Evolutionary conservation across 2,329 filamentous ascomycete genomes (phyloP).

Genomic region (Nothophaeocryptopus gaeumannii): DNA sequence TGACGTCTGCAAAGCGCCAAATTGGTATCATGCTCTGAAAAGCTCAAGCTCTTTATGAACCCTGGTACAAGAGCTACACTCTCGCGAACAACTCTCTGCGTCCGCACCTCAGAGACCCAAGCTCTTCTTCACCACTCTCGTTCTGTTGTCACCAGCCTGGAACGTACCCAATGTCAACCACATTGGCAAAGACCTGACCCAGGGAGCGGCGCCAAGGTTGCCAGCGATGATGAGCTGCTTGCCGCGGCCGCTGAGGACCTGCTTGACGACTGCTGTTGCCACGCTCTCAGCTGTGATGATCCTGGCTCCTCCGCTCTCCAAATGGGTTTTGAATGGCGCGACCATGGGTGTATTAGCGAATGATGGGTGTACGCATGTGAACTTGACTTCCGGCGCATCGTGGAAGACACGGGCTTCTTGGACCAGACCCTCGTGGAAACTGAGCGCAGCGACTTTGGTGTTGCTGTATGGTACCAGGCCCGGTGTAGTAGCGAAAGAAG

Average conservation of each 20-base stretch:
- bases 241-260: slow-evolving; percentile 42
- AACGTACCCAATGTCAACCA: slow-evolving; percentile 17
- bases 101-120: neutral
- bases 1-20: no score
- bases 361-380: slow-evolving; percentile 42
- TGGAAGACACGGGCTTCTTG: slow-evolving; percentile 44
- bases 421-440: slow-evolving; percentile 52
- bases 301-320: slow-evolving; percentile 32
- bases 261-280: slow-evolving; percentile 43
- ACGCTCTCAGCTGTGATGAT: slow-evolving; percentile 42
- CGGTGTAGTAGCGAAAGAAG: slow-evolving; percentile 43
- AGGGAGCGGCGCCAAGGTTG: slow-evolving; percentile 15
- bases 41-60: no score
- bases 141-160: slow-evolving; percentile 11
- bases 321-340: slow-evolving; percentile 31
- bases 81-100: neutral
- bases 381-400: slow-evolving; percentile 44
- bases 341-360: slow-evolving; percentile 44
- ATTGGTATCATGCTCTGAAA: no score
- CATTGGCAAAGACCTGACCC: slow-evolving; percentile 14
- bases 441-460: slow-evolving; percentile 52
- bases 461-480: slow-evolving; percentile 53
- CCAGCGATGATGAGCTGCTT: slow-evolving; percentile 42
- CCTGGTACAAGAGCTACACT: no score
- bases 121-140: slow-evolving; percentile 9